These are phyloP conservation scores for Trichophyton mentagrophytes DNA, from an alignment of 2,329 filamentous ascomycete species.

Conservation along the genomic window DNA sequence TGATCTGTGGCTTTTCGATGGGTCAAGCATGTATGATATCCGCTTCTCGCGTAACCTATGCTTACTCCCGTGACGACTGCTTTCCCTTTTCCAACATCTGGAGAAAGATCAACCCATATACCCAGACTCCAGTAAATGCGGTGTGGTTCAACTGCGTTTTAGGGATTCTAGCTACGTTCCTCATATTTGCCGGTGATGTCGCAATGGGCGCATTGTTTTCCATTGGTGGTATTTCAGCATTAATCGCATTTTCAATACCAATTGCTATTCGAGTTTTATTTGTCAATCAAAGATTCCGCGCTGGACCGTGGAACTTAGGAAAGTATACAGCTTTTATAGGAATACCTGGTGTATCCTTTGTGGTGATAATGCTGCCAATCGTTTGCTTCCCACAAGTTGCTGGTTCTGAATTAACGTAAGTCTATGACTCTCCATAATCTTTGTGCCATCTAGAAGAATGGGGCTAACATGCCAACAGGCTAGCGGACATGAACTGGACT, in stretches of 20 bases:
- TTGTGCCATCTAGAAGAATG: neutral
- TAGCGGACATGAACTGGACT: conserved; percentile 54
- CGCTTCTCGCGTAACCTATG: conserved; percentile 55
- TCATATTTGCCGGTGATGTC: conserved; percentile 51
- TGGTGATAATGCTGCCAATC: conserved; percentile 54
- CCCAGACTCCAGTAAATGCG: conserved; percentile 56
- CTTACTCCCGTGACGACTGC: conserved; percentile 59
- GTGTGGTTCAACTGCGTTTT: conserved; percentile 54
- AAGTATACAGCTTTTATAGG: conserved; percentile 47
- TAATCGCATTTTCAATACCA: conserved; percentile 39
- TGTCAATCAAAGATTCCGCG: conserved; percentile 50
- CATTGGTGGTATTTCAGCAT: conserved; percentile 56
- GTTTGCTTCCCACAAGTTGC: conserved; percentile 50
- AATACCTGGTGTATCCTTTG: conserved; percentile 44
- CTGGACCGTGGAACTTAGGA: conserved; percentile 57
- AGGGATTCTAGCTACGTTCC: conserved; percentile 47
- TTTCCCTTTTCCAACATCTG: conserved; percentile 50
- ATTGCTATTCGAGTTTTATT: conserved; percentile 35
- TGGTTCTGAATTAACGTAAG: conserved; percentile 41
- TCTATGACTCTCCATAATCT: neutral
- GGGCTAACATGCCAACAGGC: conserved; percentile 16
- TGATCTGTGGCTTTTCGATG: conserved; percentile 58
- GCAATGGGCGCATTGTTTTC: conserved; percentile 57
- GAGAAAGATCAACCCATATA: conserved; percentile 47
- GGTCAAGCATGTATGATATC: conserved; percentile 61